phyloP scores from a whole-genome alignment of 805 yeast species.

The Kluyveromyces dobzhanskii region DNA sequence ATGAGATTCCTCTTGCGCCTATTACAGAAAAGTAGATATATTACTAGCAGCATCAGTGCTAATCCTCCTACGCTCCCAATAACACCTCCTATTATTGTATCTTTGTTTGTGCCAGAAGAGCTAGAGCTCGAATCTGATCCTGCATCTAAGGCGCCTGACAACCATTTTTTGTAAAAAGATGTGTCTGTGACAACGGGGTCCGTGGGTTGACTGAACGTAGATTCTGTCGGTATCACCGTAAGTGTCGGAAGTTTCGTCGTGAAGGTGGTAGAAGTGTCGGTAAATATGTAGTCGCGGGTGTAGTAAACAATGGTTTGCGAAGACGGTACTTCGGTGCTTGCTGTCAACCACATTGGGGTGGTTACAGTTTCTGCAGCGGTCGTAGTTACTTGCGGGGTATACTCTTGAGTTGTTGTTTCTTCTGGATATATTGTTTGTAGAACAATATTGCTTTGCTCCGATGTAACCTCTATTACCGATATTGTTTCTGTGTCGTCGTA shows the following conservation, averaged over 20 bases:
- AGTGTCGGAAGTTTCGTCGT: conserved; percentile 13
- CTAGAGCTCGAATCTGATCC: conserved; percentile 1
- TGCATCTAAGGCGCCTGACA: conserved; percentile 13
- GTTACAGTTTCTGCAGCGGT: neutral
- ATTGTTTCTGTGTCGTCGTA: neutral
- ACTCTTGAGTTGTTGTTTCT: neutral
- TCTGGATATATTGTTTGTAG: neutral
- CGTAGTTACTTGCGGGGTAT: neutral
- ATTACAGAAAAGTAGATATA: conserved; percentile 15
- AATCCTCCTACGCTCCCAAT: conserved; percentile 27
- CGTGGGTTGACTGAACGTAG: conserved; percentile 16
- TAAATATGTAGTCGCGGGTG: conserved; percentile 15
- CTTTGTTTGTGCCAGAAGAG: conserved; percentile 6
- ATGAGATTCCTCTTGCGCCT: conserved; percentile 8
- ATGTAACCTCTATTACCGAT: neutral
- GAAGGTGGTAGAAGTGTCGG: conserved; percentile 15
- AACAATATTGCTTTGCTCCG: neutral
- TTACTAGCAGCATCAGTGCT: conserved; percentile 11
- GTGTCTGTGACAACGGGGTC: conserved; percentile 17
- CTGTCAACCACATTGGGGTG: neutral
- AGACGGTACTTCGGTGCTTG: conserved; percentile 2
- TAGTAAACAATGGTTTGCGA: conserved; percentile 8
- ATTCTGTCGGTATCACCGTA: conserved; percentile 10
- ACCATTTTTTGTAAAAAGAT: conserved; percentile 19
- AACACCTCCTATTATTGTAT: conserved; percentile 24